Percentiles rank a stretch among this genome's conserved stretches.
These are phyloP conservation scores for Trichosanthes truncata DNA, from an alignment of 306 rosid genomes.

Conservation along the genomic window DNA sequence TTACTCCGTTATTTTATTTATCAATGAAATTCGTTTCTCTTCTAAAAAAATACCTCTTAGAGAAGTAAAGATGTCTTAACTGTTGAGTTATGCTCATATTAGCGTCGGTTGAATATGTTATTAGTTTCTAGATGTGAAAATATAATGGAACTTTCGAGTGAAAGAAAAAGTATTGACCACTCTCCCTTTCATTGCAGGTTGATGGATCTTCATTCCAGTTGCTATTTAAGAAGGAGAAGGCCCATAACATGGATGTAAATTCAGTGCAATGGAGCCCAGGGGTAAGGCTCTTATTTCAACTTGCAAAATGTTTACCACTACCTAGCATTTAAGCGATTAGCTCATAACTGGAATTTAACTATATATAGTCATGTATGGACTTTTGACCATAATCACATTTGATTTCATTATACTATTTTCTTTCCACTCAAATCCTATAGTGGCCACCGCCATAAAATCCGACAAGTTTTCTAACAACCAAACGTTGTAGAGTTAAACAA, in stretches of 20 bases:
- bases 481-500: neutral
- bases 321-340: neutral
- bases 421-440: neutral
- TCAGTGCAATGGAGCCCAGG: slow-evolving; percentile 86
- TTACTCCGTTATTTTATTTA: too few species aligned
- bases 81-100: neutral
- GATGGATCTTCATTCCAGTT: slow-evolving; percentile 55
- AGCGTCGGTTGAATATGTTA: neutral
- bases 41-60: neutral
- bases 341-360: neutral
- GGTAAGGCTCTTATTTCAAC: slow-evolving; percentile 41
- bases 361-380: neutral
- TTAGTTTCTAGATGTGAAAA: neutral
- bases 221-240: slow-evolving; percentile 65
- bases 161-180: neutral
- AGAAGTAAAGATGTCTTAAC: neutral
- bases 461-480: too few species aligned
- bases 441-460: neutral
- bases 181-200: slow-evolving; percentile 28
- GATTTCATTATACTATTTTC: neutral
- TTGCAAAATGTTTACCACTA: neutral
- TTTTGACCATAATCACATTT: neutral
- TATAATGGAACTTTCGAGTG: neutral
- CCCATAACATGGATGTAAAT: slow-evolving; percentile 73
- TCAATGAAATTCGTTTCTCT: too few species aligned